Conservation (phyloP, 2,329 filamentous ascomycete genomes). For the Simplicillium sp. region DNA sequence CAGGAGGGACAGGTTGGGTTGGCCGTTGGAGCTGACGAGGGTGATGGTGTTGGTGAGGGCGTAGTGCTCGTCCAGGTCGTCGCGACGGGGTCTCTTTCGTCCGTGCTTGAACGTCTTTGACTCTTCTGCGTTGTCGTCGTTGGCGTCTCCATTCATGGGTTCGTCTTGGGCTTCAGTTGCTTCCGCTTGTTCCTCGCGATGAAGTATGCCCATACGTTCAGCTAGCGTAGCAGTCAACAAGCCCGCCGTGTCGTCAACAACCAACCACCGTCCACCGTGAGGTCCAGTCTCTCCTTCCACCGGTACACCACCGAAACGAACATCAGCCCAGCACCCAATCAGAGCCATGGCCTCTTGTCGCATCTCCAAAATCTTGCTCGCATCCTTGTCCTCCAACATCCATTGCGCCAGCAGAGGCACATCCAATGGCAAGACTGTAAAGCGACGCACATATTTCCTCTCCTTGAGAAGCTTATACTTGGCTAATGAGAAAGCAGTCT, state of each 20-base stretch:
- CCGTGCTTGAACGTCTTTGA: slow-evolving; percentile 4
- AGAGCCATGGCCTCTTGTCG: slow-evolving; percentile 75
- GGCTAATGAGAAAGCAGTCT: slow-evolving; percentile 84
- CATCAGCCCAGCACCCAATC: slow-evolving; percentile 81
- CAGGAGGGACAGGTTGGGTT: slow-evolving; percentile 79
- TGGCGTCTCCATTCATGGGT: background rate
- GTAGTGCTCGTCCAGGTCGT: slow-evolving; percentile 55
- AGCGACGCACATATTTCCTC: slow-evolving; percentile 84
- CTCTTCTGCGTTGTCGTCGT: background rate
- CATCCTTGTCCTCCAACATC: slow-evolving; percentile 71
- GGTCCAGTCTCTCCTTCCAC: slow-evolving; percentile 14
- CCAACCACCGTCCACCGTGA: slow-evolving; percentile 55
- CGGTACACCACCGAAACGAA: slow-evolving; percentile 49
- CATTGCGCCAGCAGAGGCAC: slow-evolving; percentile 67
- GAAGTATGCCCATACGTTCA: slow-evolving; percentile 78
- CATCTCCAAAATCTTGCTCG: slow-evolving; percentile 73
- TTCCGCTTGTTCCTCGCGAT: slow-evolving; percentile 25
- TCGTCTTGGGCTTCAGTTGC: slow-evolving; percentile 1
- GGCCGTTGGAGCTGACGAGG: slow-evolving; percentile 69
- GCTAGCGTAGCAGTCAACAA: slow-evolving; percentile 75
- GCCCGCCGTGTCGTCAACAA: slow-evolving; percentile 81
- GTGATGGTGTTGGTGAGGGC: slow-evolving; percentile 69
- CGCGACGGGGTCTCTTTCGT: slow-evolving; percentile 16
- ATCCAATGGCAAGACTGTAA: slow-evolving; percentile 77
- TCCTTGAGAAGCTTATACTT: slow-evolving; percentile 95